Base-by-base conservation (phyloP, 352 stramenopile genomes). In the Phytophthora fragariae region DNA sequence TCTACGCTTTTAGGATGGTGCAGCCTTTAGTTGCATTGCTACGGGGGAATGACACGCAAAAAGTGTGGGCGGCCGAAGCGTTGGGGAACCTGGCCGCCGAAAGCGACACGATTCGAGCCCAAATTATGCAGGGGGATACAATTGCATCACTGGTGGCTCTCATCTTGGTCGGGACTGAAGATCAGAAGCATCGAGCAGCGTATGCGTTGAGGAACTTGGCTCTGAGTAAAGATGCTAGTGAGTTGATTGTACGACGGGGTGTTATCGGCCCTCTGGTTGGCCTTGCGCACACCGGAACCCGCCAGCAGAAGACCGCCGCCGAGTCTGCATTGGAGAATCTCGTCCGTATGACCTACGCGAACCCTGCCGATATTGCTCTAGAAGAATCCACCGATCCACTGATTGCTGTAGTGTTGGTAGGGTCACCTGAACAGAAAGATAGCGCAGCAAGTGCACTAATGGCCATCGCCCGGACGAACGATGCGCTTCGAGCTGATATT, bases 141-240 rank as follows among this genome's bases (percentile, higher is more conserved):
- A 54, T 63, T 27, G 9, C 35, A 10, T 41, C 57, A 6, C 57
- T 63, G 11, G 57, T 63, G 21, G 24, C 57, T 2, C 57, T 63
- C 8, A 5, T 63, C 2, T 5, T 46, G 2, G 57, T 37, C 14
- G 21, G 57, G 21, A 53, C 57, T 9, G 39, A 64, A 19, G 39
- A 37, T 15, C 57, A 64, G 27, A 64, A 64, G 29, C 41, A 50
- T 50, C 41, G 41, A 41, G 57, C 57, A 14, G 39, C 57, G 21
- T 54, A 41, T 15, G 37, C 57, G 24, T 29, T 64, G 41, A 21
- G 37, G 21, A 54, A 55, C 31, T 14, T 63, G 12, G 57, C 57
- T 31, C 27, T 53, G 14, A 37, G 29, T 9, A 53, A 24, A 12
- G 39, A 52, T 15, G 19, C n/a, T 19, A 63, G 21, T 6, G 33